Evolutionary conservation across 2,329 filamentous ascomycete species (phyloP).

Genomic region (Pleoardoris graminearum): DNA sequence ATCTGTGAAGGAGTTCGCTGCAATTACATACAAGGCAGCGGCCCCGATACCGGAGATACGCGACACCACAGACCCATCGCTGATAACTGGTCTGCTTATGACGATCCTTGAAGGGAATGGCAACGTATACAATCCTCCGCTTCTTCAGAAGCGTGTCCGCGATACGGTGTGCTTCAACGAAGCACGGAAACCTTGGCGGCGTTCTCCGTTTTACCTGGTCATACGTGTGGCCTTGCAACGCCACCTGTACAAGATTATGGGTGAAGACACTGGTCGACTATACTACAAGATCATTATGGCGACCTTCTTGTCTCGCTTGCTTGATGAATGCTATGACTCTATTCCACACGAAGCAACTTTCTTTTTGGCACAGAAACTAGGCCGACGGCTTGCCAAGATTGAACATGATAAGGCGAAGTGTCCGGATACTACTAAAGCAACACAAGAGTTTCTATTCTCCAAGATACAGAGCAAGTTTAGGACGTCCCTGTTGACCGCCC

Average conservation of each 20-base stretch:
- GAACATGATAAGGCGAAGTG: no score
- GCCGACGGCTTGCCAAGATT: no score
- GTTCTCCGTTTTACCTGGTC: constrained; percentile 65
- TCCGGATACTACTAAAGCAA: no score
- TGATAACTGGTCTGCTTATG: constrained; percentile 65
- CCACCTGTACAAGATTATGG: constrained; percentile 50
- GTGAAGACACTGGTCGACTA: constrained; percentile 49
- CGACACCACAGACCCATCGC: constrained; percentile 59
- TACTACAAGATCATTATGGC: constrained; percentile 64
- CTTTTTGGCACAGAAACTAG: constrained; percentile 57
- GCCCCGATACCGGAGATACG: constrained; percentile 56
- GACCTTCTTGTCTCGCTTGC: constrained; percentile 51
- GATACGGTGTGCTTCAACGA: constrained; percentile 63
- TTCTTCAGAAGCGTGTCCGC: constrained; percentile 61
- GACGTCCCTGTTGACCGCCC: no score
- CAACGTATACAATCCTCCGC: constrained; percentile 31
- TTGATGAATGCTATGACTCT: constrained; percentile 45
- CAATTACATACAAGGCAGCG: constrained; percentile 57
- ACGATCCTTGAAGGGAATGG: constrained; percentile 62
- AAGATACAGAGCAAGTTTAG: no score
- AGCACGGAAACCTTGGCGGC: constrained; percentile 61
- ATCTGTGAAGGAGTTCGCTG: constrained; percentile 57
- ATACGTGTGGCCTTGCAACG: constrained; percentile 62
- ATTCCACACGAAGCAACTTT: constrained; percentile 44
- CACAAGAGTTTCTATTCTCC: no score